Evolutionary conservation across 352 stramenopile genomes (phyloP), one percentile per base, ranked within the genome.

Genomic region (Phytopythium sindhum): DNA sequence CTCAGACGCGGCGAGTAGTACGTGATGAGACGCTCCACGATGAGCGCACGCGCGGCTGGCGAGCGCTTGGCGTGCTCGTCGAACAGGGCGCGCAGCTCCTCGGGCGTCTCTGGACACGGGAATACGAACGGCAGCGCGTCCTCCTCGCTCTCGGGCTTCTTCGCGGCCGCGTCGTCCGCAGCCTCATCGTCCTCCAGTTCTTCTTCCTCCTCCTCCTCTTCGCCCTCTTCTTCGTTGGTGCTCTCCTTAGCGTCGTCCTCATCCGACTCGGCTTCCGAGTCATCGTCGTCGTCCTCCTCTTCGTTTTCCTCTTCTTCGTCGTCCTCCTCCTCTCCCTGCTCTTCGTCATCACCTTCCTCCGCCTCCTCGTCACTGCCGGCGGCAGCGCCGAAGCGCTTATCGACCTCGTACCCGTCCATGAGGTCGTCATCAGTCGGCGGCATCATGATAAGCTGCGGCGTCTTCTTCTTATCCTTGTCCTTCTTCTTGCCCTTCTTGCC

Each of bases 51-150:
- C 23, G 81, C 79, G 56, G 81, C 71, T 1, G 78, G 53, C 24
- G 88, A 91, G n/a, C 78, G 89, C 21, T 80, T 82, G 8, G 91
- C 93, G 74, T 98, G 86, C 58, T 84, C 62, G 42, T 86, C 83
- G 66, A 99, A 98, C 15, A 98, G 69, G 48, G 79, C 77, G 24
- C 87, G 72, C 28, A 99, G 78, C 10, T 96, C 90, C 44, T 98
- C 93, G 3, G 96, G 80, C 24, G 90, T 96, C 61, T 95, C 91
- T 0, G 95, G 93, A 28, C 95, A 98, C 59, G 95, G 83, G 66
- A 99, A 98, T 42, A 98, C 93, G 69, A 97, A 98, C 50, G 96
- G 96, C 57, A 99, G 96, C 63, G 97, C 83, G 4, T 85, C 79
- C 39, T 84, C 44, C 19, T 69, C 75, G 88, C 75, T 69, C 29